A percentile compares a stretch with the other conserved stretches of the same genome.
Evolutionary conservation across 345 rosid species (phyloP).

Genomic region (Zanthoxylum bungeanum): DNA sequence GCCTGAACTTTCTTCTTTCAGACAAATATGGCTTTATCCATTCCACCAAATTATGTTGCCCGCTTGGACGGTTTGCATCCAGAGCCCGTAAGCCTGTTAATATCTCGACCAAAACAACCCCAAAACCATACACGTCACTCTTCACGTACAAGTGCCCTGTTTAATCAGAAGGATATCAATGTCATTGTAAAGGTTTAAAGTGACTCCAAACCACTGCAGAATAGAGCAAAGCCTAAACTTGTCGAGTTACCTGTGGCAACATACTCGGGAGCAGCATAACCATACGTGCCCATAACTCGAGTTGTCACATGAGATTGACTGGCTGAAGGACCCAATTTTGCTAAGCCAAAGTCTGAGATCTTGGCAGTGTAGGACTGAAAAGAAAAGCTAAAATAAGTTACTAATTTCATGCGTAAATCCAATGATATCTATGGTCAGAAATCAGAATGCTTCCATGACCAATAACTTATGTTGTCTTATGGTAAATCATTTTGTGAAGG

Average conservation of each 20-base stretch:
- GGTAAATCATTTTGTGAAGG: not conserved
- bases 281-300: conserved; percentile 89
- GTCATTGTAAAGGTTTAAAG: conserved; percentile 5
- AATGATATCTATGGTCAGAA: not conserved
- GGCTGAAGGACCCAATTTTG: conserved; percentile 91
- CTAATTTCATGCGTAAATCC: not conserved
- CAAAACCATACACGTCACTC: conserved; percentile 93
- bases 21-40: conserved; percentile 83
- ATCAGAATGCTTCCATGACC: not conserved
- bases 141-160: conserved; percentile 95
- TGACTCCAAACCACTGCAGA: not conserved
- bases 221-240: not conserved
- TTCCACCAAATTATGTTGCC: conserved; percentile 61
- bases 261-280: conserved; percentile 98
- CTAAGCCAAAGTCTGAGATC: conserved; percentile 94
- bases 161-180: conserved; percentile 6
- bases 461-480: not conserved
- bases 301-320: conserved; percentile 96
- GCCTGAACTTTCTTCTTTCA: conserved; percentile 65
- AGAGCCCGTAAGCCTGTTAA: conserved; percentile 81
- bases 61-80: conserved; percentile 73
- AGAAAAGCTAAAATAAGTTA: conserved; percentile 7
- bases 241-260: conserved; percentile 82
- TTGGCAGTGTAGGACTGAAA: conserved; percentile 77
- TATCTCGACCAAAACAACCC: conserved; percentile 86